These are phyloP conservation scores for Umbilicaria muhlenbergii DNA, from an alignment of 495 filamentous ascomycete species.

Conservation along the genomic window DNA sequence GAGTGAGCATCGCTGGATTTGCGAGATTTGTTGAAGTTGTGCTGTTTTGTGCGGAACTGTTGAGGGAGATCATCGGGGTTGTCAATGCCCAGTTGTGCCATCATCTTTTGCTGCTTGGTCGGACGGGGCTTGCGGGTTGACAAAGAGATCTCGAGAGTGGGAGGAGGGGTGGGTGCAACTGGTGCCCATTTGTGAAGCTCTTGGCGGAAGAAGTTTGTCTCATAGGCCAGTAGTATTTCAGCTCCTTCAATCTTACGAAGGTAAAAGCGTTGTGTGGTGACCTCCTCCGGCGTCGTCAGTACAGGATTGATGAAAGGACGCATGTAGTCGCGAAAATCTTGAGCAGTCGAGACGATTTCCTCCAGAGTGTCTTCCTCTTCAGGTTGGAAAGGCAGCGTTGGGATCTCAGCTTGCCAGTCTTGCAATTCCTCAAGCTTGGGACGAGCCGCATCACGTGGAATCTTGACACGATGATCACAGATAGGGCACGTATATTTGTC, in stretches of 20 bases:
- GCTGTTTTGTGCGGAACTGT: constrained; percentile 58
- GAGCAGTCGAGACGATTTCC: constrained; percentile 71
- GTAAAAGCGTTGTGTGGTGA: constrained; percentile 87
- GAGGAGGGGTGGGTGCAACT: constrained; percentile 70
- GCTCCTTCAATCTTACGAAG: constrained; percentile 96
- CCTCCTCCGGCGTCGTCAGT: constrained; percentile 69
- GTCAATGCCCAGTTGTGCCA: constrained; percentile 70
- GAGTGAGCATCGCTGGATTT: constrained; percentile 20
- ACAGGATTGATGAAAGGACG: constrained; percentile 63
- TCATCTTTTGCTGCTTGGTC: constrained; percentile 93
- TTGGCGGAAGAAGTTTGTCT: constrained; percentile 95
- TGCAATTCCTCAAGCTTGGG: constrained; percentile 89
- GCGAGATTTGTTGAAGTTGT: constrained; percentile 31
- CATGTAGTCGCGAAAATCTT: constrained; percentile 72
- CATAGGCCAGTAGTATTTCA: constrained; percentile 78
- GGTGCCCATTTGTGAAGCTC: constrained; percentile 94
- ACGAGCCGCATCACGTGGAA: constrained; percentile 92
- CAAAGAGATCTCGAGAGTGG: constrained; percentile 66
- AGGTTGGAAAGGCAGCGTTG: constrained; percentile 76
- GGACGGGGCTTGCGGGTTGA: constrained; percentile 95
- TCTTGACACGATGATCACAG: constrained; percentile 94
- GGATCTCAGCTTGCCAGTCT: constrained; percentile 76
- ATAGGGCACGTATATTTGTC: constrained; percentile 98
- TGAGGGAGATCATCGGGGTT: constrained; percentile 80
- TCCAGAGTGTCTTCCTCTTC: constrained; percentile 81